Evolutionary conservation across 169 alveolate species (phyloP).

Genomic region (Babesia ovis): DNA sequence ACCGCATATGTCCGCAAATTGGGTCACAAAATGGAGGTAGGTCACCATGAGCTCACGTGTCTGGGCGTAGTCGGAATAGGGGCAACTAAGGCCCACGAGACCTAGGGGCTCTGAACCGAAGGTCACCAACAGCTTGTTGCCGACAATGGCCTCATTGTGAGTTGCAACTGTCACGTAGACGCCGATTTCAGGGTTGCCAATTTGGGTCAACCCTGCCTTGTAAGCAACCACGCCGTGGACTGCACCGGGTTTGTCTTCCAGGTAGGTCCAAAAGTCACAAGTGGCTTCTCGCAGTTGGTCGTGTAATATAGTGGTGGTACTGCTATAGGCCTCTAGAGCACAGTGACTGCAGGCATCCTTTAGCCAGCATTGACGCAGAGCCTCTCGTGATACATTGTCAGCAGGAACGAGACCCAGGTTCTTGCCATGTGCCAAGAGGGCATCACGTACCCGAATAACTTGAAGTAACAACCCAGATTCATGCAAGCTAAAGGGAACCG

Average conservation of each 20-base stretch:
- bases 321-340: background rate
- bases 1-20: background rate
- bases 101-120: background rate
- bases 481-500: background rate
- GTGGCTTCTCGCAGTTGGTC: background rate
- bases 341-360: background rate
- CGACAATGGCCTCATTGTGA: slow-evolving; percentile 4
- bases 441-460: background rate
- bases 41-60: background rate
- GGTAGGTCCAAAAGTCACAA: slow-evolving; percentile 20
- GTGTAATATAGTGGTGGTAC: background rate
- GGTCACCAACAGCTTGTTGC: background rate
- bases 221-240: slow-evolving; percentile 15
- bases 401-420: background rate
- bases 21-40: background rate
- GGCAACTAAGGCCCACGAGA: background rate
- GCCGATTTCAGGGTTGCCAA: background rate
- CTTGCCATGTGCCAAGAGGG: background rate
- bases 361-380: slow-evolving; percentile 2
- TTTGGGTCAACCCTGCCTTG: background rate
- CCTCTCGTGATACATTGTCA: background rate
- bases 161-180: background rate
- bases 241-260: slow-evolving; percentile 10
- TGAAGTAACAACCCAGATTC: slow-evolving; percentile 2
- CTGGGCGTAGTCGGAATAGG: background rate